phyloP scores from a whole-genome alignment of 176 grass and related monocot genomes.

The Olyra latifolia region DNA sequence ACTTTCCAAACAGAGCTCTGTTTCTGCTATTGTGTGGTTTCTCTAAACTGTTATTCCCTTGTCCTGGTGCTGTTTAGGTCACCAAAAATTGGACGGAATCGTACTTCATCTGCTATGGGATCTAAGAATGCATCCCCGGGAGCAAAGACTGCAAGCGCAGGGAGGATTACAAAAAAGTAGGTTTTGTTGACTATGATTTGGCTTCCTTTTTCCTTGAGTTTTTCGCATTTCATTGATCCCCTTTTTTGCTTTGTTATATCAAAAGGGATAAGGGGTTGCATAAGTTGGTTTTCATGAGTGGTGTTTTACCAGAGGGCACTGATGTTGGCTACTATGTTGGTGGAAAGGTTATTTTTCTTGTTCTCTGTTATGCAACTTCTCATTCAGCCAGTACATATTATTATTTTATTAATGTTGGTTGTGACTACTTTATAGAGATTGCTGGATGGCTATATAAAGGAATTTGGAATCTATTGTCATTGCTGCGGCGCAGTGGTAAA shows the following conservation, averaged over 20 bases:
- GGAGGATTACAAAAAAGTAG: constrained; percentile 76
- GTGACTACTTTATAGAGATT: constrained; percentile 66
- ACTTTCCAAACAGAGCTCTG: neutral
- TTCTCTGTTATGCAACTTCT: neutral
- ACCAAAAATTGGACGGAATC: constrained; percentile 19
- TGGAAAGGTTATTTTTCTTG: constrained; percentile 62
- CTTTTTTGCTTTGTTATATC: constrained; percentile 21
- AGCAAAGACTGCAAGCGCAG: constrained; percentile 36
- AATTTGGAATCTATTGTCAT: constrained; percentile 85
- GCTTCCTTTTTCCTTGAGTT: neutral
- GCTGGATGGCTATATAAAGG: constrained; percentile 90
- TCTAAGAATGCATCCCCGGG: constrained; percentile 46
- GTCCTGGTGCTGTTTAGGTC: constrained; percentile 39
- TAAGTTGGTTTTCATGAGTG: constrained; percentile 81
- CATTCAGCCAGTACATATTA: neutral
- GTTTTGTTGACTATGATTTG: constrained; percentile 1
- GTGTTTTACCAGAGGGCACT: constrained; percentile 63
- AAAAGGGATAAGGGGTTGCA: constrained; percentile 64
- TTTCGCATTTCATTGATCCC: constrained; percentile 15
- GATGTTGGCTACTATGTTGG: constrained; percentile 82
- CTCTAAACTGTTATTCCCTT: neutral
- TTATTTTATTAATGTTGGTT: constrained; percentile 36
- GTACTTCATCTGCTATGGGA: constrained; percentile 35
- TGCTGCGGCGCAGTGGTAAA: constrained; percentile 86
- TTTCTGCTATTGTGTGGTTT: neutral